A percentile compares a stretch with the other conserved stretches of the same genome.
Conservation (phyloP, 441 rosid species). For the Pelargonium fulgidum region DNA sequence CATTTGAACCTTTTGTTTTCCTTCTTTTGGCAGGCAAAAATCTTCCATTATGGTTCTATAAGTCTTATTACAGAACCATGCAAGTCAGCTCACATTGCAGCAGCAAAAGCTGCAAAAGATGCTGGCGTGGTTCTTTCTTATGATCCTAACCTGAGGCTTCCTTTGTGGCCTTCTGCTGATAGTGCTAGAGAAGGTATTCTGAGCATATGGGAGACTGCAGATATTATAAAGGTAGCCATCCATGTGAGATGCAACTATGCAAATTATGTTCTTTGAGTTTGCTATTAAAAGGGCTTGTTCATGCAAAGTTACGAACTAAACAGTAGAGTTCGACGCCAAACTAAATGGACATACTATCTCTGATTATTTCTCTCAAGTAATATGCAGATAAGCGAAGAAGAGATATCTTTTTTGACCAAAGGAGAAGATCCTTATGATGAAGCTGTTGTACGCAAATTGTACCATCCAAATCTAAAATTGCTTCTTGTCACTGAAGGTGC, state of each 20-base stretch:
- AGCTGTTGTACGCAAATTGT: conserved; percentile 58
- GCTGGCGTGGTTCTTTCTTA: conserved; percentile 81
- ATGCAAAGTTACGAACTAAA: not conserved
- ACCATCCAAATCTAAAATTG: conserved; percentile 69
- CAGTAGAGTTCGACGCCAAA: not conserved
- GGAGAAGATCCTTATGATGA: conserved; percentile 96
- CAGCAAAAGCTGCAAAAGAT: conserved; percentile 81
- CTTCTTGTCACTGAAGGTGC: conserved; percentile 88
- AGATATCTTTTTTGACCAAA: conserved; percentile 64
- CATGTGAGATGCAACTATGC: not conserved
- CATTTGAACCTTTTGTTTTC: not conserved
- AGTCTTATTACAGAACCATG: conserved; percentile 95
- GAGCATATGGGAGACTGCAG: conserved; percentile 81
- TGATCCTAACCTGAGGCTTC: conserved; percentile 90
- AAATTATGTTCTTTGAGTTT: not conserved
- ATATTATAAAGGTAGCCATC: conserved; percentile 60
- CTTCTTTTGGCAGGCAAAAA: conserved; percentile 57
- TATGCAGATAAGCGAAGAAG: conserved; percentile 79
- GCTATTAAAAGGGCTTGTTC: not conserved
- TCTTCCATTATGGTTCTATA: conserved; percentile 84
- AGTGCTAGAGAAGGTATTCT: conserved; percentile 75
- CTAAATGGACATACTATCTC: not conserved
- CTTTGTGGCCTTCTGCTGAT: conserved; percentile 80
- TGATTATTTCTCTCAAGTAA: conserved; percentile 17
- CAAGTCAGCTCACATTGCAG: conserved; percentile 86